Evolutionary conservation across 2,329 filamentous ascomycete species (phyloP), one percentile per base, ranked within the genome.

Genomic region (Pestalotiopsis fici): DNA sequence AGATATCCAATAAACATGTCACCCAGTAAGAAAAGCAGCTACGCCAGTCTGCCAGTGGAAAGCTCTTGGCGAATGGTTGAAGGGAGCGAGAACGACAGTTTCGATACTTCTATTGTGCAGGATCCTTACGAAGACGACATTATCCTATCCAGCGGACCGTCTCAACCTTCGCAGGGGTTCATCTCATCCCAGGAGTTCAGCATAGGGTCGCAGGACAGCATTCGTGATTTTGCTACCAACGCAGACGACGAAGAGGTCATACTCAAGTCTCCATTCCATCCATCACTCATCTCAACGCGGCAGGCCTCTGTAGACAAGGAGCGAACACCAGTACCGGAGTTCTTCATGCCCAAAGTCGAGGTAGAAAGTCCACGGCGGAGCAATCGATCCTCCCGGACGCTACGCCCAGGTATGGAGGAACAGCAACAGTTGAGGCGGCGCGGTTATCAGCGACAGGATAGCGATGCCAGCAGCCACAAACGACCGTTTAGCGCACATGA

Each of bases 1-100:
- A n/a, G 4, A 59, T n/a, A 60, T 31, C 15, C 25, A 56, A 50
- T 39, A 43, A 64, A 11, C n/a, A 69, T 69, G 67, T 62, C 67
- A 31, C 65, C 61, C 47, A 69, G 57, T 68, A 70, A 66, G 71
- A 71, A 2, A 72, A 70, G 59, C 67, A 69, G 65, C 39, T 69
- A 69, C 60, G 68, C 69, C 21, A 65, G 70, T 18, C 73, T 83
- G 18, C 82, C 82, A 43, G 80, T 87, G 55, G 85, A 87, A 69
- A 83, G 84, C 70, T 89, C 87, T 23, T 89, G 87, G 87, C 87
- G 87, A 71, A 82, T 89, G 78, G 86, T 89, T 13, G 87, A 89
- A 67, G 86, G 85, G 65, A 79, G 83, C 73, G 87, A 88, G 66
- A 84, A 88, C 74, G 87, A 89, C 73, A 88, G 86, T 73, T 89